phyloP scores from a whole-genome alignment of 2,329 filamentous ascomycete genomes.

The Lecanicillium sp. region DNA sequence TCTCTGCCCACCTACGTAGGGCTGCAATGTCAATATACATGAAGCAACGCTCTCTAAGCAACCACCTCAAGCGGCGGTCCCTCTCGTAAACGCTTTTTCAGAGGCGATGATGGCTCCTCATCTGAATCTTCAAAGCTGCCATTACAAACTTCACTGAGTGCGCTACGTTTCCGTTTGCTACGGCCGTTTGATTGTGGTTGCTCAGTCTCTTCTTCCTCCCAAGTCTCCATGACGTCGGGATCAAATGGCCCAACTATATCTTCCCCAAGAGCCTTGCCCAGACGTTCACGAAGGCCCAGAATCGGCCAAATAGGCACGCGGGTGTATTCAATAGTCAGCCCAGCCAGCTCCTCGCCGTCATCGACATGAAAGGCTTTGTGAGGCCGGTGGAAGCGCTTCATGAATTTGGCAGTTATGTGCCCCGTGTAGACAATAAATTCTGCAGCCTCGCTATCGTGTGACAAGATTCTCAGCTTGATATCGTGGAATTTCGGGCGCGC shows the following conservation, averaged over 20 bases:
- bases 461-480: slow-evolving; percentile 41
- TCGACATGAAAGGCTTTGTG: slow-evolving; percentile 24
- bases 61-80: slow-evolving; percentile 1
- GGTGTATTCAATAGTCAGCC: slow-evolving; percentile 38
- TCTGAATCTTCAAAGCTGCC: slow-evolving; percentile 31
- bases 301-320: slow-evolving; percentile 47
- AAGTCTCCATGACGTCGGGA: slow-evolving; percentile 34
- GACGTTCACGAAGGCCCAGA: slow-evolving; percentile 44
- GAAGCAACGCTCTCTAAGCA: too few species aligned
- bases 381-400: slow-evolving; percentile 42
- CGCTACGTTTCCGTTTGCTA: slow-evolving; percentile 26
- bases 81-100: slow-evolving; percentile 23
- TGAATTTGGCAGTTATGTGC: slow-evolving; percentile 36
- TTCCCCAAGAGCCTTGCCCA: slow-evolving; percentile 43
- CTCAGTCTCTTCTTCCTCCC: slow-evolving; percentile 27
- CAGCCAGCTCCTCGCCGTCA: slow-evolving; percentile 18
- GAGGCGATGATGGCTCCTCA: slow-evolving; percentile 17
- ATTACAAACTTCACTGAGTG: slow-evolving; percentile 28
- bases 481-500: slow-evolving; percentile 32
- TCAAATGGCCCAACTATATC: slow-evolving; percentile 39
- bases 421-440: slow-evolving; percentile 48
- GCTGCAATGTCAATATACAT: too few species aligned
- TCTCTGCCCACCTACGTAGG: too few species aligned
- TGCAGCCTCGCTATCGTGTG: slow-evolving; percentile 37
- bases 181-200: slow-evolving; percentile 21